phyloP scores from a whole-genome alignment of 2,329 filamentous ascomycete genomes.

The Camillea tinctor region DNA sequence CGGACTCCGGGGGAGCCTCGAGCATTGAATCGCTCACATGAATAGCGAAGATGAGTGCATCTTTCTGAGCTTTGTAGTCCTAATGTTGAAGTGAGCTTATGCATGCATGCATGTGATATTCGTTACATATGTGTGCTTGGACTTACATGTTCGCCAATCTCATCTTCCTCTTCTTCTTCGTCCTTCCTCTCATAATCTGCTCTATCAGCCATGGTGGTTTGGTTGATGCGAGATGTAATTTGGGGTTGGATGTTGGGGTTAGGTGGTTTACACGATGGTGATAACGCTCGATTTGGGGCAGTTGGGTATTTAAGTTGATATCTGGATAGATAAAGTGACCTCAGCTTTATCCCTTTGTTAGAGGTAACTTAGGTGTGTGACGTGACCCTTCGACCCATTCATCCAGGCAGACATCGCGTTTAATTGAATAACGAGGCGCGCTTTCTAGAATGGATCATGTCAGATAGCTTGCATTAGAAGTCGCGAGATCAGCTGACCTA shows the following conservation, averaged over 20 bases:
- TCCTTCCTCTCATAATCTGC: conserved; percentile 53
- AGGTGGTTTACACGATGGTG: no score
- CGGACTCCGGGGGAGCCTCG: conserved; percentile 57
- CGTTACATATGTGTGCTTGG: neutral
- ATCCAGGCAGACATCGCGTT: neutral
- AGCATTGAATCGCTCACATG: conserved; percentile 91
- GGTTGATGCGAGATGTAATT: no score
- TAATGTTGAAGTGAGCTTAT: conserved; percentile 34
- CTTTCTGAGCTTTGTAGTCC: conserved; percentile 90
- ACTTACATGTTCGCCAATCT: conserved; percentile 62
- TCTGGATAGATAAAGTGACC: no score
- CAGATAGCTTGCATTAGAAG: no score
- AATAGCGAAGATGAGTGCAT: conserved; percentile 97
- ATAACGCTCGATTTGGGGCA: no score
- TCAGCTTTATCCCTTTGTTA: no score
- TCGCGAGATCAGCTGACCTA: neutral
- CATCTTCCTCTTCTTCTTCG: conserved; percentile 66
- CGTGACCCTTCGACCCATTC: neutral
- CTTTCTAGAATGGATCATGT: neutral
- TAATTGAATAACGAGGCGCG: neutral
- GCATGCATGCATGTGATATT: neutral
- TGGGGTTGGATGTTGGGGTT: no score
- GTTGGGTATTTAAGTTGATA: no score
- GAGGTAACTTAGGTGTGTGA: no score
- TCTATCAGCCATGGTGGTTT: conserved; percentile 22